A percentile compares a stretch with the other conserved stretches of the same genome.
Evolutionary conservation across 2,329 filamentous ascomycete genomes (phyloP).

Genomic region (Alternaria gansuensis): DNA sequence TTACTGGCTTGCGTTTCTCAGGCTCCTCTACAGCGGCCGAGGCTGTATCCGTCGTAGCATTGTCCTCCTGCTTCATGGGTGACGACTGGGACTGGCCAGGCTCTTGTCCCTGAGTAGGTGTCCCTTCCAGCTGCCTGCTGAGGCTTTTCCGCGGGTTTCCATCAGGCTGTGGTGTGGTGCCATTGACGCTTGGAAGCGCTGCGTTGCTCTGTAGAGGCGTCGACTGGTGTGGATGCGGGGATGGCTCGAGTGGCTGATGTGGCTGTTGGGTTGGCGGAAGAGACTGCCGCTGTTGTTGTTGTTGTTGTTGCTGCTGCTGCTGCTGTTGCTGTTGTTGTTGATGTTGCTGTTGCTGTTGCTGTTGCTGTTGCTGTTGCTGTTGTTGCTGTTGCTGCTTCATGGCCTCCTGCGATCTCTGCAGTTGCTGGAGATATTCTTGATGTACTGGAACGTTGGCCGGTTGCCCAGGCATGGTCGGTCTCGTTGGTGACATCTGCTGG

Average conservation of each 20-base stretch:
- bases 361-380: slow-evolving; percentile 51
- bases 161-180: slow-evolving; percentile 58
- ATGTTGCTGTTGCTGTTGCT: slow-evolving; percentile 51
- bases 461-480: slow-evolving; percentile 41
- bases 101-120: slow-evolving; percentile 44
- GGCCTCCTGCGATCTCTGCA: slow-evolving; percentile 53
- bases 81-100: slow-evolving; percentile 41
- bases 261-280: slow-evolving; percentile 53
- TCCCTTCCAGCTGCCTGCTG: slow-evolving; percentile 50
- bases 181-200: slow-evolving; percentile 57
- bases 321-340: slow-evolving; percentile 51
- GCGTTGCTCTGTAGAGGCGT: slow-evolving; percentile 59
- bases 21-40: slow-evolving; percentile 23
- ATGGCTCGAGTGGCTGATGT: slow-evolving; percentile 30
- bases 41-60: slow-evolving; percentile 30
- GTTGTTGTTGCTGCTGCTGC: slow-evolving; percentile 56
- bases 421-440: slow-evolving; percentile 56
- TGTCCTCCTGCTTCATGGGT: slow-evolving; percentile 42
- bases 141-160: slow-evolving; percentile 48
- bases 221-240: slow-evolving; percentile 41
- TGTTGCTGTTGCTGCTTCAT: slow-evolving; percentile 50
- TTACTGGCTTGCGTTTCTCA: slow-evolving; percentile 39
- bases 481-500: slow-evolving; percentile 50
- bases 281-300: slow-evolving; percentile 43
- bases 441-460: slow-evolving; percentile 61